These are phyloP conservation scores for Mortierella antarctica DNA, from an alignment of 192 early-diverging fungal genomes.

Conservation along the genomic window DNA sequence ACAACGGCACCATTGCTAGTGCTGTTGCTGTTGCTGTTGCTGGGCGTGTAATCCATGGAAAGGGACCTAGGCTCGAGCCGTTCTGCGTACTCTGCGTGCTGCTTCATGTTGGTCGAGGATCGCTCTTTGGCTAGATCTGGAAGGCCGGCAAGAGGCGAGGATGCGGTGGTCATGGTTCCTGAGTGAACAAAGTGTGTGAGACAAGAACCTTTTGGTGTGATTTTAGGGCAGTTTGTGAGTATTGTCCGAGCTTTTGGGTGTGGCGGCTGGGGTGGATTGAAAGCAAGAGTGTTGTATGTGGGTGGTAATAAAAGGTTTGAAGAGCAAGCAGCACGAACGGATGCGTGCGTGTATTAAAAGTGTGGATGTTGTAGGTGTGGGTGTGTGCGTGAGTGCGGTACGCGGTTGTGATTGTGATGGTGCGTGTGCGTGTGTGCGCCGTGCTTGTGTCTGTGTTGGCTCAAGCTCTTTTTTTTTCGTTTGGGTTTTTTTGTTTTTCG, in stretches of 20 bases:
- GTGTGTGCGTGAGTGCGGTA: not conserved
- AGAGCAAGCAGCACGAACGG: too few relatives aligned
- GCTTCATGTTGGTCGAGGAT: constrained; percentile 18
- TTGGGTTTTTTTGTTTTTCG: constrained; percentile 5
- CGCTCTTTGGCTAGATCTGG: constrained; percentile 31
- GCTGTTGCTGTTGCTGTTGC: constrained; percentile 1
- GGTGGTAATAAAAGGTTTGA: not conserved
- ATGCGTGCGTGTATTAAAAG: not conserved
- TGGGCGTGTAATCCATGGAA: constrained; percentile 22
- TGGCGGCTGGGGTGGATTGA: not conserved
- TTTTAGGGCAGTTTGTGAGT: not conserved
- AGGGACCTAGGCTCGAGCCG: constrained; percentile 30
- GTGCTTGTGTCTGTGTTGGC: constrained; percentile 13
- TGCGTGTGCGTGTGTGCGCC: not conserved
- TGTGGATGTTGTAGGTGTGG: not conserved
- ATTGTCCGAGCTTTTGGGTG: constrained; percentile 1
- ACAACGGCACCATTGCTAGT: not conserved
- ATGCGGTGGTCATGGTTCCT: constrained; percentile 24
- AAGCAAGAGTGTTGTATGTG: not conserved
- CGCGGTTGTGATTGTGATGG: not conserved
- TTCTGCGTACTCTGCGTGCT: constrained; percentile 29
- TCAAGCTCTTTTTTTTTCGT: constrained; percentile 6
- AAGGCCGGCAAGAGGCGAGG: constrained; percentile 22
- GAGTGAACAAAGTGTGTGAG: not conserved
- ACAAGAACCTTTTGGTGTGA: not conserved